Evolutionary conservation across 139 green algal genomes (phyloP), one percentile per base, ranked within the genome.

Genomic region (Asterochloris erici): DNA sequence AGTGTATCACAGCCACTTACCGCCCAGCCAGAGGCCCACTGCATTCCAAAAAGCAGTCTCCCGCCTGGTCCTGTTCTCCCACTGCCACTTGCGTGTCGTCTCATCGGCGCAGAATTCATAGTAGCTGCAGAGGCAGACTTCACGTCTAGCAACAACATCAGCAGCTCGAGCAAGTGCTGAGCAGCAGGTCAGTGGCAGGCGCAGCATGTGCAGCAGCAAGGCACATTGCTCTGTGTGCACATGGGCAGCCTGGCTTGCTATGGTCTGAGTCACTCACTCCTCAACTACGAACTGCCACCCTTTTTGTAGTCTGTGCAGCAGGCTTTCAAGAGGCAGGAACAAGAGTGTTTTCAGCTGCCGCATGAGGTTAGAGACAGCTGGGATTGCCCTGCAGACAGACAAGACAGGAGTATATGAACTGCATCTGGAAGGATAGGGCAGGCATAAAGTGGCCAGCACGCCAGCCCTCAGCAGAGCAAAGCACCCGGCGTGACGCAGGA

Each of bases 31-130:
- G 0, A 14, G 17, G 9, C 29, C 61, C 23, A 84, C 62, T 0
- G 14, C 16, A 23, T 24, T 64, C 83, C 88, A 88, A 13, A 86
- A 64, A 21, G 73, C 73, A 1, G 81, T 13, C 82, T 91, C 88
- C 54, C 83, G 80, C 38, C 77, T 29, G 26, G 83, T 79, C 27
- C 63, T 47, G 23, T 84, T 79, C 47, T 47, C 28, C 88, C 88
- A 91, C 26, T 60, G 54, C 87, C 87, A 91, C 74, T 85, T 62
- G 29, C 77, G 61, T 68, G 85, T 89, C 15, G 88, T 91, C 73
- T 91, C 87, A 23, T 91, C 84, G 0, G 60, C 79, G 1, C 81
- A 26, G 75, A 87, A 91, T 28, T 87, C 70, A 19, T 82, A 63
- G 83, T 91, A 90, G 19, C 83, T 89, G 86, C 74, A 82, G 16